These are phyloP conservation scores for Phanerochaete sordida DNA, from an alignment of 768 basidiomycete species.

Conservation along the genomic window DNA sequence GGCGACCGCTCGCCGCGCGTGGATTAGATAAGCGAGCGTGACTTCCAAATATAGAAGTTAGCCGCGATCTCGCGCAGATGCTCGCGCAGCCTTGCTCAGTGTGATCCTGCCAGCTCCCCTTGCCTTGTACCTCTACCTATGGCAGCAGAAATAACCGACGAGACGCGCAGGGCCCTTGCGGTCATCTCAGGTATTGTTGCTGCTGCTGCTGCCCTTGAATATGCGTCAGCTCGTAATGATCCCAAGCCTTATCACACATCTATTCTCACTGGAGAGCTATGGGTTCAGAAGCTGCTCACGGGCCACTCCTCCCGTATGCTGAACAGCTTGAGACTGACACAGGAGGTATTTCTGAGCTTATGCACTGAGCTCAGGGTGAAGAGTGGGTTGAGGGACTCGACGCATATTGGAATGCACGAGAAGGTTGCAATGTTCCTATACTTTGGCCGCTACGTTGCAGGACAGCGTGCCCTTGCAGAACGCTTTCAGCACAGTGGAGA, in stretches of 20 bases:
- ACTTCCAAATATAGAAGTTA: too few species aligned
- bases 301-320: slow-evolving; percentile 6
- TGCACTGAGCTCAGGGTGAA: not conserved
- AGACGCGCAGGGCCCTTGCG: too few species aligned
- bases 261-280: slow-evolving; percentile 5
- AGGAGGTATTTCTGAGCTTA: slow-evolving; percentile 5
- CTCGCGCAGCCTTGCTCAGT: too few species aligned
- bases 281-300: slow-evolving; percentile 6
- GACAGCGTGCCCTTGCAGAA: slow-evolving; percentile 21
- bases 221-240: not conserved
- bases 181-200: too few species aligned
- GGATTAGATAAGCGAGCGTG: too few species aligned
- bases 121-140: too few species aligned
- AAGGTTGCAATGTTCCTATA: slow-evolving; percentile 27
- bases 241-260: slow-evolving; percentile 7
- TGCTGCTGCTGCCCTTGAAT: too few species aligned
- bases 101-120: too few species aligned
- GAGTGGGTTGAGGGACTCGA: slow-evolving; percentile 7
- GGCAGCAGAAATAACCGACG: too few species aligned
- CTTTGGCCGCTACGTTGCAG: slow-evolving; percentile 20
- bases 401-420: slow-evolving; percentile 1
- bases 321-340: not conserved
- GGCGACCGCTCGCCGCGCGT: too few species aligned
- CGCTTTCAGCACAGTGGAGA: slow-evolving; percentile 23
- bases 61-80: too few species aligned